phyloP scores from a whole-genome alignment of 225 moss, liverwort and hornwort species.

The Polytrichum formosum region DNA sequence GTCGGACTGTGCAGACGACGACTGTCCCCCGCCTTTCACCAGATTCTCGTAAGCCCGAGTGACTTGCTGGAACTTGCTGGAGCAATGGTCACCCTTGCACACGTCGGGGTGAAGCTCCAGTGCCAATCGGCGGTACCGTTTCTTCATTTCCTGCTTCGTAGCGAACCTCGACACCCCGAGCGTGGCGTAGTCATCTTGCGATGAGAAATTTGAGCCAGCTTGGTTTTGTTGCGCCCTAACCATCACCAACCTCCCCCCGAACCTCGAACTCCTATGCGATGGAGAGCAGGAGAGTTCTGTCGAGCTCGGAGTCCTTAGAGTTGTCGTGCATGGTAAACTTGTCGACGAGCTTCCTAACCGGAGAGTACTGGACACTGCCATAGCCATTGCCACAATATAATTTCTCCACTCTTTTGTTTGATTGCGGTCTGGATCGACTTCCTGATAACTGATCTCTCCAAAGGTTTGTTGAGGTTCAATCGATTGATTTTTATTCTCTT shows the following conservation, averaged over 20 bases:
- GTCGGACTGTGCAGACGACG: constrained; percentile 40
- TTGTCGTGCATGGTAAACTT: too few species aligned
- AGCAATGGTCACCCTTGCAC: constrained; percentile 38
- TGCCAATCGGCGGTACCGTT: constrained; percentile 37
- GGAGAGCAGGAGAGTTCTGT: too few species aligned
- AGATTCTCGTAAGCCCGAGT: constrained; percentile 44
- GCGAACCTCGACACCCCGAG: constrained; percentile 33
- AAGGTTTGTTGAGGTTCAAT: too few species aligned
- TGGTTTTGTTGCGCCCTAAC: background rate
- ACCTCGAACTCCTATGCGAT: background rate
- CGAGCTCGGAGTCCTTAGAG: too few species aligned
- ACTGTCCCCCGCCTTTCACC: constrained; percentile 23
- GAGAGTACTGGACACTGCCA: too few species aligned
- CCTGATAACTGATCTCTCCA: too few species aligned
- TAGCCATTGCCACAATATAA: too few species aligned
- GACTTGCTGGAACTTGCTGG: constrained; percentile 42
- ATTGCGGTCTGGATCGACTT: too few species aligned
- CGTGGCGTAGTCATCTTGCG: constrained; percentile 22
- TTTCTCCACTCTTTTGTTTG: too few species aligned
- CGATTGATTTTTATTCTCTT: too few species aligned
- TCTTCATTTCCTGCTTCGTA: constrained; percentile 50
- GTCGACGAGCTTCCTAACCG: too few species aligned
- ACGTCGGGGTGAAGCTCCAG: constrained; percentile 51
- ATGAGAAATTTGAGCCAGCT: background rate
- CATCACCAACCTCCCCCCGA: background rate